These are phyloP conservation scores for Sclerotinia glacialis DNA, from an alignment of 2,329 filamentous ascomycete genomes.

Conservation along the genomic window DNA sequence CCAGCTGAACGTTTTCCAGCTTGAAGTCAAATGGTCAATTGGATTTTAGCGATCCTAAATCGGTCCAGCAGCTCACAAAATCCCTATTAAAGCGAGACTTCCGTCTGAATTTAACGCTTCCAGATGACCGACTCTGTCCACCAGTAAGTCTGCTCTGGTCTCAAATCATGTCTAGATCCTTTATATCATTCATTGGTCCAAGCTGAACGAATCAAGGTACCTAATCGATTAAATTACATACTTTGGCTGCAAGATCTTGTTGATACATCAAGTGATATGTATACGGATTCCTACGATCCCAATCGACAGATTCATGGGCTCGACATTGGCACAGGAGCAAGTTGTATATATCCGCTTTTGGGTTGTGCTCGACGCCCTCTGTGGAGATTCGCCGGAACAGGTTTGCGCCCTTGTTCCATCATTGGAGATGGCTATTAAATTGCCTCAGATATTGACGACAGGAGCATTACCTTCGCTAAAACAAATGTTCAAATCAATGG, in stretches of 20 bases:
- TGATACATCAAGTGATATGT: constrained; percentile 54
- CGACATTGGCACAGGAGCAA: constrained; percentile 88
- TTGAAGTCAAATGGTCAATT: constrained; percentile 58
- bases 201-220: constrained; percentile 43
- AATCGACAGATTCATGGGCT: constrained; percentile 63
- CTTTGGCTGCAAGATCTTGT: constrained; percentile 82
- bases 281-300: constrained; percentile 50
- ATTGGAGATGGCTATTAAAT: constrained; percentile 37
- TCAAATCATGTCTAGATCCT: not conserved
- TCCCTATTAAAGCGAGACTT: constrained; percentile 76
- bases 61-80: constrained; percentile 78
- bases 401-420: constrained; percentile 36
- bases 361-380: constrained; percentile 63
- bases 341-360: constrained; percentile 85
- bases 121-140: constrained; percentile 78
- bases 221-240: constrained; percentile 80
- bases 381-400: constrained; percentile 73
- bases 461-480: constrained; percentile 63
- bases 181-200: not conserved
- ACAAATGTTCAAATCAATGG: constrained; percentile 66
- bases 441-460: constrained; percentile 66
- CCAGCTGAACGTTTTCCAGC: constrained; percentile 38
- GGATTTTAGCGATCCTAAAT: constrained; percentile 75
- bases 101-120: constrained; percentile 65
- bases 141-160: constrained; percentile 53